A percentile compares a stretch with the other conserved stretches of the same genome.
Evolutionary conservation across 2,329 filamentous ascomycete species (phyloP).

Genomic region (Hirsutella minnesotensis): DNA sequence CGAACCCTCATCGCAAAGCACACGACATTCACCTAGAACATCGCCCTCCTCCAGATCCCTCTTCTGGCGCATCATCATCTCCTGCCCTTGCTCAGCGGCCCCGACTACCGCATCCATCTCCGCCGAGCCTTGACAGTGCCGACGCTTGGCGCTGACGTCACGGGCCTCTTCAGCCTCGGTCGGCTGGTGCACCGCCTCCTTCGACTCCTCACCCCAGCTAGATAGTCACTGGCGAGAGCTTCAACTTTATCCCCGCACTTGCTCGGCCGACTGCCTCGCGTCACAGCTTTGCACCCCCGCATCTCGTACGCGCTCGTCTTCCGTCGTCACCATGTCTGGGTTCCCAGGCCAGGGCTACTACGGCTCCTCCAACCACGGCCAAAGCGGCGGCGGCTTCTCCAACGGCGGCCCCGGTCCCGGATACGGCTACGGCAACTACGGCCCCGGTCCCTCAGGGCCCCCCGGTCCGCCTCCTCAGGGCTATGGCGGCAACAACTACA

Average conservation of each 20-base stretch:
- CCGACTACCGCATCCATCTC: neutral
- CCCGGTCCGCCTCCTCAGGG: conserved; percentile 8
- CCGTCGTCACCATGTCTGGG: conserved; percentile 23
- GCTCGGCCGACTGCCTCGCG: too few relatives aligned
- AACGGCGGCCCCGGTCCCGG: conserved; percentile 14
- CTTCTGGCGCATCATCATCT: too few relatives aligned
- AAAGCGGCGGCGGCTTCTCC: conserved; percentile 13
- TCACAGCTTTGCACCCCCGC: too few relatives aligned
- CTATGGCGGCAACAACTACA: conserved; percentile 1
- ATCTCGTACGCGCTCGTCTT: too few relatives aligned
- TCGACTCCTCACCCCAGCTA: neutral
- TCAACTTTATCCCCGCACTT: too few relatives aligned
- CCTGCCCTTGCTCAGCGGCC: neutral
- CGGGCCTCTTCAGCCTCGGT: neutral
- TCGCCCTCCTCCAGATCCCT: too few relatives aligned
- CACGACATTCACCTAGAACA: too few relatives aligned
- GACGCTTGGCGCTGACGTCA: neutral
- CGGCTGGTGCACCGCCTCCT: neutral
- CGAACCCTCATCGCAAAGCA: too few relatives aligned
- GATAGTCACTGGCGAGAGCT: too few relatives aligned
- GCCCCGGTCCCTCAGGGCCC: conserved; percentile 12
- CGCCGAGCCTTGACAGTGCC: neutral
- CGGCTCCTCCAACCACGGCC: conserved; percentile 19
- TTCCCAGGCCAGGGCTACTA: conserved; percentile 29
- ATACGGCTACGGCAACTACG: conserved; percentile 17